Conservation (phyloP, 1,139 yeast species). For the Ashbya aceris region DNA sequence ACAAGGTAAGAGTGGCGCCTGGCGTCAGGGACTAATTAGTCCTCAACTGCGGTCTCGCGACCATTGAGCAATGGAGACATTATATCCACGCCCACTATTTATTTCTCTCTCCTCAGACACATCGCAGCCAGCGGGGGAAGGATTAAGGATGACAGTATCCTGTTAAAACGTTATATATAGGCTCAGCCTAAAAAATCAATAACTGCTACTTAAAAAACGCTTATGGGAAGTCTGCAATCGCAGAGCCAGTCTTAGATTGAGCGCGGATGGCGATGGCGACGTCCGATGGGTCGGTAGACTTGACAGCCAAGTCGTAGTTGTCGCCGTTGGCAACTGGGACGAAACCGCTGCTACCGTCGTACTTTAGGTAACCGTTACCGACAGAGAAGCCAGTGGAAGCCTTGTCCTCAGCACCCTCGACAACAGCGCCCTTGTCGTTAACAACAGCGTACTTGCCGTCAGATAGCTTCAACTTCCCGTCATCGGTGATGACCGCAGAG, state of each 20-base stretch:
- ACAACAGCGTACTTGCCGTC: constrained; percentile 12
- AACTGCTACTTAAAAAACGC: no score
- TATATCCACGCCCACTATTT: no score
- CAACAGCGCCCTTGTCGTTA: constrained; percentile 9
- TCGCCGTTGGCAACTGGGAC: constrained; percentile 13
- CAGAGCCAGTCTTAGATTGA: constrained; percentile 5
- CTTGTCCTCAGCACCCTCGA: constrained; percentile 10
- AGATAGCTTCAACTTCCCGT: constrained; percentile 18
- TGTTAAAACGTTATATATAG: no score
- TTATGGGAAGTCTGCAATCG: constrained; percentile 7
- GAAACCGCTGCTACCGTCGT: constrained; percentile 20
- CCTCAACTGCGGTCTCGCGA: no score
- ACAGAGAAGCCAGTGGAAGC: constrained; percentile 13
- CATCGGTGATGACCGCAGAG: constrained; percentile 24
- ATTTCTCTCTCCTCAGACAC: no score
- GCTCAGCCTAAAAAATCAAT: no score
- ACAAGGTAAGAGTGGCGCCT: no score
- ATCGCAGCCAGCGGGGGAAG: no score
- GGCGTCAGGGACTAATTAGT: no score
- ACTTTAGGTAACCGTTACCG: constrained; percentile 18
- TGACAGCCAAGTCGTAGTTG: constrained; percentile 6
- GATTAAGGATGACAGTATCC: no score
- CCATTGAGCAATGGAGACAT: no score
- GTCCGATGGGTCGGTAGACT: constrained; percentile 8
- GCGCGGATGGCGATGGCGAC: constrained; percentile 4